phyloP scores from a whole-genome alignment of 2,329 filamentous ascomycete genomes.

The Monilinia laxa region DNA sequence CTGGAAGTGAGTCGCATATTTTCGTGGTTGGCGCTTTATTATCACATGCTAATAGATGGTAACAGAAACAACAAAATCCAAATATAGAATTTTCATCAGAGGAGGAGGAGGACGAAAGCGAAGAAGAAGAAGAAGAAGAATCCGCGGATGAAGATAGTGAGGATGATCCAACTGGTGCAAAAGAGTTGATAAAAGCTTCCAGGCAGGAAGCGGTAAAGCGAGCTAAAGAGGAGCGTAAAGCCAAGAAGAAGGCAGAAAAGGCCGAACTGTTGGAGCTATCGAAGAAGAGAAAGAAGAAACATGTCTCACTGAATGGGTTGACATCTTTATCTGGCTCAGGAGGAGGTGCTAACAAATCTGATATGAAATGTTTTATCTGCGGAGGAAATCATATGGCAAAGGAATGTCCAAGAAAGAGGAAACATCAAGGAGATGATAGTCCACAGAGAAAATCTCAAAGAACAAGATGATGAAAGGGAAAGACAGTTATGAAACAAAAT shows the following conservation, averaged over 20 bases:
- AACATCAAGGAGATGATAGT: slow-evolving; percentile 32
- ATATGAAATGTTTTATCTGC: slow-evolving; percentile 56
- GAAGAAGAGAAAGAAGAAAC: slow-evolving; percentile 61
- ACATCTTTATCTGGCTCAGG: slow-evolving; percentile 57
- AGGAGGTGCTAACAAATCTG: slow-evolving; percentile 35
- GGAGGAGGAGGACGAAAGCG: slow-evolving; percentile 37
- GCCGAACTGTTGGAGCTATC: slow-evolving; percentile 52
- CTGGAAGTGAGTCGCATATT: slow-evolving; percentile 38
- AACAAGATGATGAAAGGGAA: slow-evolving; percentile 20
- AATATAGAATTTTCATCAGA: slow-evolving; percentile 41
- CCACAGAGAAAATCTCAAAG: slow-evolving; percentile 26
- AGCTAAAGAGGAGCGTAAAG: slow-evolving; percentile 46
- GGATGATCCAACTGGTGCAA: slow-evolving; percentile 45
- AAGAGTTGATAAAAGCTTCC: slow-evolving; percentile 47
- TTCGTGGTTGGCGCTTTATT: not conserved
- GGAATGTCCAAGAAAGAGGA: slow-evolving; percentile 51
- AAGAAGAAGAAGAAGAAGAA: slow-evolving; percentile 27
- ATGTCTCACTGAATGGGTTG: slow-evolving; percentile 62
- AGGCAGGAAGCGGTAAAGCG: slow-evolving; percentile 47
- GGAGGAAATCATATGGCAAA: slow-evolving; percentile 57
- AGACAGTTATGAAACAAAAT: not conserved
- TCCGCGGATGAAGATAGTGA: slow-evolving; percentile 33
- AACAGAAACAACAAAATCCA: slow-evolving; percentile 44
- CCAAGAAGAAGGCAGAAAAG: slow-evolving; percentile 50
- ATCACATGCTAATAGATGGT: slow-evolving; percentile 23